Base-by-base conservation (phyloP, 23 red algal species). In the Gracilaria vermiculophylla region DNA sequence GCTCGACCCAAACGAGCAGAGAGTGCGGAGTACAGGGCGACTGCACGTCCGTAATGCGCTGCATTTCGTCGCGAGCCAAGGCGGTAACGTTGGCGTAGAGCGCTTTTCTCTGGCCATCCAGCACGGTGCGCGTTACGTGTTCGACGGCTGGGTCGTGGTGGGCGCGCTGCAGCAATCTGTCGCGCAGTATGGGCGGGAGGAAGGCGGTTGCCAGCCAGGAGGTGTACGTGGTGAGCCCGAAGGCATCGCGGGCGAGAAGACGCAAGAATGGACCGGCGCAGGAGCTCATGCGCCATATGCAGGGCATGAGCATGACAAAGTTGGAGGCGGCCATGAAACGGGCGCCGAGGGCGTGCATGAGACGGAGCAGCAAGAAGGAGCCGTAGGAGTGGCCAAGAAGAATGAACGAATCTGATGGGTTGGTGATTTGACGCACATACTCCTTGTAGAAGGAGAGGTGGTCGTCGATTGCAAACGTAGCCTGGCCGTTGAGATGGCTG, bases 291-390 rank as follows among this genome's bases (percentile, higher is more conserved):
- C 34, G 37, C 48, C 71, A 56, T 55, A 91, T 48, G 47, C 57
- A 66, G 17, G 87, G 87, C 87, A 91, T 91, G 17, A 91, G 75
- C 87, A 91, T 91, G 36, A 81, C 76, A 25, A 91, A 62, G 29
- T 43, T 6, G 33, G 76, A 21, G 20, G 54, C 31, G 13, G 43
- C 15, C 28, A 32, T 17, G 28, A 81, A 44, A 7, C 41, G 33
- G 33, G 37, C 54, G 3, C 28, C 74, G 41, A 81, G 64, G 29
- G 3, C 19, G 47, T 77, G 58, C 49, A 91, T 33, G 16, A 91
- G 37, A 21, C 62, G 40, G 20, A 91, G 45, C 45, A 53, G 15
- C 58, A 91, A 75, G 49, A 72, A 81, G 13, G 62, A 66, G 40
- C 87, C 87, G 39, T 91, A 91, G 1, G 87, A 91, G 65, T 91